Evolutionary conservation across 2,329 filamentous ascomycete genomes (phyloP).

Genomic region (Scedosporium dehoogii): DNA sequence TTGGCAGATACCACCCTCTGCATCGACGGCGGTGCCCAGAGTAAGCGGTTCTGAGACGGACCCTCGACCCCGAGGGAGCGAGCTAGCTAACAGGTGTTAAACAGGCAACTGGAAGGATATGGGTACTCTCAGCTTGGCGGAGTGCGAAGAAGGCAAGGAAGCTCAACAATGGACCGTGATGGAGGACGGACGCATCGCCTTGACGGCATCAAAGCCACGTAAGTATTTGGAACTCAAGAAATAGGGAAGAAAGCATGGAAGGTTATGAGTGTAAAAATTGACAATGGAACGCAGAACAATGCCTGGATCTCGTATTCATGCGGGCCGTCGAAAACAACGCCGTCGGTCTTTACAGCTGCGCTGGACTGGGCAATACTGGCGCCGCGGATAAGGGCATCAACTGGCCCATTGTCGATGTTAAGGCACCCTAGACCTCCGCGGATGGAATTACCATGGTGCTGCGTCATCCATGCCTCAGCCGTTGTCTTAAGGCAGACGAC

Average conservation of each 20-base stretch:
- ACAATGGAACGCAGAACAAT: slow-evolving; percentile 20
- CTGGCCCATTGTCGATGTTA: slow-evolving; percentile 24
- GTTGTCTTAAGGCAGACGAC: neutral
- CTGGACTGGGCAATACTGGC: slow-evolving; percentile 26
- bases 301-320: slow-evolving; percentile 31
- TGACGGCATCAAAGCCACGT: slow-evolving; percentile 24
- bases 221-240: slow-evolving; percentile 10
- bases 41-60: slow-evolving; percentile 10
- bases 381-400: slow-evolving; percentile 31
- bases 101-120: slow-evolving; percentile 30
- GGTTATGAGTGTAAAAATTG: neutral
- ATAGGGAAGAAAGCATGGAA: neutral
- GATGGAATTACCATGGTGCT: neutral
- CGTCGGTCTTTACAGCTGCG: slow-evolving; percentile 28
- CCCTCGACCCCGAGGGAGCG: neutral
- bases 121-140: slow-evolving; percentile 23
- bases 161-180: slow-evolving; percentile 26
- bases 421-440: neutral
- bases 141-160: slow-evolving; percentile 21
- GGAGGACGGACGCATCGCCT: slow-evolving; percentile 27
- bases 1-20: slow-evolving; percentile 27
- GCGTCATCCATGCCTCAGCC: neutral
- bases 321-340: slow-evolving; percentile 29
- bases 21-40: slow-evolving; percentile 26
- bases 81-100: neutral